These are phyloP conservation scores for Trametopsis cervina DNA, from an alignment of 768 basidiomycete genomes.

Conservation along the genomic window DNA sequence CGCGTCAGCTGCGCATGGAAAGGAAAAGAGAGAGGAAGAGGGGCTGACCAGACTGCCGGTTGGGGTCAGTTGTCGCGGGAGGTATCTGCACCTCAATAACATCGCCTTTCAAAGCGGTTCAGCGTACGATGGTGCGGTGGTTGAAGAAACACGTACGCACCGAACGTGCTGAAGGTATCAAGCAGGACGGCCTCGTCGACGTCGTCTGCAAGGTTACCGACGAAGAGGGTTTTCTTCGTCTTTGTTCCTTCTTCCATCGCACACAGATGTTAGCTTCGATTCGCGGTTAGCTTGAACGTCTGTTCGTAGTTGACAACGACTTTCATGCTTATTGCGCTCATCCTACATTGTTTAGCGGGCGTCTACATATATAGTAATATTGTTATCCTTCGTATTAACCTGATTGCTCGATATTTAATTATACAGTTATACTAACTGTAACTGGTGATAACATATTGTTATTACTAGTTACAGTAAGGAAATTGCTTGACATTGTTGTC, in stretches of 20 bases:
- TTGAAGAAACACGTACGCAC: conserved; percentile 34
- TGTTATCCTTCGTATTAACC: too few species aligned
- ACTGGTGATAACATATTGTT: too few species aligned
- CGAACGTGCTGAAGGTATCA: conserved; percentile 82
- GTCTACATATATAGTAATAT: too few species aligned
- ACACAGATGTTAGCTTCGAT: background rate
- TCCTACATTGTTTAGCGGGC: too few species aligned
- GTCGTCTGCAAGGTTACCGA: conserved; percentile 79
- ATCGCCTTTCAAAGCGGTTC: conserved; percentile 52
- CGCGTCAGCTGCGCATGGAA: conserved; percentile 8
- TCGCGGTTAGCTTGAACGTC: background rate
- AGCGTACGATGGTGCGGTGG: conserved; percentile 1
- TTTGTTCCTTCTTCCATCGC: conserved; percentile 80
- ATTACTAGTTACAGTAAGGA: too few species aligned
- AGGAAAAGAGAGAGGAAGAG: too few species aligned
- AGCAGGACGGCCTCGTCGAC: conserved; percentile 74
- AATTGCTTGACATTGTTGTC: too few species aligned
- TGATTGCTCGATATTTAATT: too few species aligned
- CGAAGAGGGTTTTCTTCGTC: conserved; percentile 80
- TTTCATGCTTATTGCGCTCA: too few species aligned
- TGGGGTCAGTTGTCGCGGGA: conserved; percentile 64
- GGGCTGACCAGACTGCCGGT: conserved; percentile 49
- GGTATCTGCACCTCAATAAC: conserved; percentile 90
- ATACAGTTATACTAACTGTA: too few species aligned
- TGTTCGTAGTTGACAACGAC: background rate